Base-by-base conservation (phyloP, 805 yeast species). In the Torulaspora microellipsoides region DNA sequence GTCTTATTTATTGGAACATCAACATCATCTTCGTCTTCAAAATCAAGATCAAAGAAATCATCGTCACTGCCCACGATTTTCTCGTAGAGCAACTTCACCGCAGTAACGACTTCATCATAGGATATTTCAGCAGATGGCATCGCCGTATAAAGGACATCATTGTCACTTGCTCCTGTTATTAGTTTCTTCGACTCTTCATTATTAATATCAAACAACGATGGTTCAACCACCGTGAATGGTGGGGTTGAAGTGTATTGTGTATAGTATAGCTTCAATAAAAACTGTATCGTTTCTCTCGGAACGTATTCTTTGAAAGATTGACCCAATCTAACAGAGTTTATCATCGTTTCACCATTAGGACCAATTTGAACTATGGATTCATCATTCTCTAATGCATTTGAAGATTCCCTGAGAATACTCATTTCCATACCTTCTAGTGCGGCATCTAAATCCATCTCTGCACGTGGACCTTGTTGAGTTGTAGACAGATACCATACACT, bases 31-130 rank as follows among this genome's bases (percentile, higher is more conserved):
- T 89, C 96, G 62, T 91, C 98, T 65, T 91, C 97, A 60, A 91
- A 91, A 65, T 91, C 98, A 33, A 91, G 86, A 63, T 88, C 96
- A 60, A 91, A 91, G 68, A 93, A 93, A 66, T 91, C 98, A 56
- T 91, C 97, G 60, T 85, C 93, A 1, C 95, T 78, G 8, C 98
- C 98, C 9, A 93, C 95, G 49, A 91, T 81, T 44, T 75, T 72
- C 48, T 78, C 81, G 62, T 87, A 91, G 33, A 91, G 62, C 15
- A 77, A 68, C 59, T 80, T 84, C 6, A 90, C 88, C 48, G 88
- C 93, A 2, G 90, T 80, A 14, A 91, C 78, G 3, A 86, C 77
- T 27, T 96, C 98, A 62, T 91, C 97, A 63, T 89, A 91, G 31
- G 95, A 83, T 27, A 93, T 75, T 59, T 91, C 98, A 7, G 85